Percentiles rank a stretch among this genome's conserved stretches.
Evolutionary conservation across 208 protist species (phyloP).

Genomic region (Naegleria gruberi): DNA sequence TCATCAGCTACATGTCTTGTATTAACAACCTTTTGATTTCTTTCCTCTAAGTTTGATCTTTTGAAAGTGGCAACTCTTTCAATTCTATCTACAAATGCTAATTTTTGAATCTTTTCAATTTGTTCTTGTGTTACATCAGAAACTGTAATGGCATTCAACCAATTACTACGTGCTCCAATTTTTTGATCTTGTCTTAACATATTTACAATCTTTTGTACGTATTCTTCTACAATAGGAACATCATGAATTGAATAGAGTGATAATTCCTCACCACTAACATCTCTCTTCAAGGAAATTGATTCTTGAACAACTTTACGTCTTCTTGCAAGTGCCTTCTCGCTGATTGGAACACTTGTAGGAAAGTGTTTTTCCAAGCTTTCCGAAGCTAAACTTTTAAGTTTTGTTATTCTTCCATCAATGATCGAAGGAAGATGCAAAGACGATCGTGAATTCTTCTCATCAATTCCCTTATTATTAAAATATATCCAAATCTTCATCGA

Average conservation of each 20-base stretch:
- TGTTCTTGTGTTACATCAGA: neutral
- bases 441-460: neutral
- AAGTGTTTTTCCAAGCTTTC: neutral
- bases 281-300: neutral
- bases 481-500: conserved; percentile 1
- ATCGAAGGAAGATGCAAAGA: neutral
- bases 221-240: neutral
- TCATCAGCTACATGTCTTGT: neutral
- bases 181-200: neutral
- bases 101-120: neutral
- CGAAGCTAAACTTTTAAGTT: neutral
- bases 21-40: neutral
- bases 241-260: neutral
- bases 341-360: neutral
- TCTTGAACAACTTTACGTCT: neutral
- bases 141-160: neutral
- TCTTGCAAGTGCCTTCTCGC: neutral
- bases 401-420: neutral
- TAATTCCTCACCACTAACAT: neutral
- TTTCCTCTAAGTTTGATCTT: neutral
- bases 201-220: neutral
- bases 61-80: neutral
- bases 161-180: neutral
- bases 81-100: neutral
- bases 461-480: neutral